Evolutionary conservation across 306 rosid species (phyloP).

Genomic region (Trifolium subterraneum): DNA sequence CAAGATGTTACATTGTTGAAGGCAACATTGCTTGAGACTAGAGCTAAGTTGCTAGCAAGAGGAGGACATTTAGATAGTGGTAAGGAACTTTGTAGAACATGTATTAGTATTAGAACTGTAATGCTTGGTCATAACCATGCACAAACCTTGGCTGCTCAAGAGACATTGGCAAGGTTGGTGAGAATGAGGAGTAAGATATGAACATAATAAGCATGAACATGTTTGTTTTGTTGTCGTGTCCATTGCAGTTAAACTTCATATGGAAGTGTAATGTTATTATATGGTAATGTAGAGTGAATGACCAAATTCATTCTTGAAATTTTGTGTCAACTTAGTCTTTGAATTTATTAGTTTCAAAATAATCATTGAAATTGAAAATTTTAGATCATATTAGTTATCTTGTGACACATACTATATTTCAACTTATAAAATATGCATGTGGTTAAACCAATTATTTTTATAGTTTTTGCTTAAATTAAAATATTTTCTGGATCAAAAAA

Average conservation of each 20-base stretch:
- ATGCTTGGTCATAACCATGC: constrained; percentile 91
- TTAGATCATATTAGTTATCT: too few relatives aligned
- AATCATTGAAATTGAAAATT: too few relatives aligned
- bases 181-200: constrained; percentile 82
- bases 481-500: too few relatives aligned
- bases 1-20: constrained; percentile 85
- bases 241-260: constrained; percentile 22
- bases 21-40: constrained; percentile 83
- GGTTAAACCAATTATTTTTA: too few relatives aligned
- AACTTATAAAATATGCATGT: too few relatives aligned
- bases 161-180: constrained; percentile 79
- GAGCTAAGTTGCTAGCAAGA: constrained; percentile 77
- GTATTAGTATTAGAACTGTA: constrained; percentile 86
- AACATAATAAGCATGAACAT: constrained; percentile 17
- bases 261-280: constrained; percentile 12
- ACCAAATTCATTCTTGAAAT: background rate
- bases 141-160: constrained; percentile 84
- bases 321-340: background rate
- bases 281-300: constrained; percentile 1
- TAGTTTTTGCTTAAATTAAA: too few relatives aligned
- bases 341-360: too few relatives aligned
- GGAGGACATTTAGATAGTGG: constrained; percentile 81
- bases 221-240: constrained; percentile 29
- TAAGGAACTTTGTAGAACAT: constrained; percentile 82
- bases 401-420: too few relatives aligned